These are phyloP conservation scores for Phytopythium vexans DNA, from an alignment of 352 stramenopile species.

Conservation along the genomic window DNA sequence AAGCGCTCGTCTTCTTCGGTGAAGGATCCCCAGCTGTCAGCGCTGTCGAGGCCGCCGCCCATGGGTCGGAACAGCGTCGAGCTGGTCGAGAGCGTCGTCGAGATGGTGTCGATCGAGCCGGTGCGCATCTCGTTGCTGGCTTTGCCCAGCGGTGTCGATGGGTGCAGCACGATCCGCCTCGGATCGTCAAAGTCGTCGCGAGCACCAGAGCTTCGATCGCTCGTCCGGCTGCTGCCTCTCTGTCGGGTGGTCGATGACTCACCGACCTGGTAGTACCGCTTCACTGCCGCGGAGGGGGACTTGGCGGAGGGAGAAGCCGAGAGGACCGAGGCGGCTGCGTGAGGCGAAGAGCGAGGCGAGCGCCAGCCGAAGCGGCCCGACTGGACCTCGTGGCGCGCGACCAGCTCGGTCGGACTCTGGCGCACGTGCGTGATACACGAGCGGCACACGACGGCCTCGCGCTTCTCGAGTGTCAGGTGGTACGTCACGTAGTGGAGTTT, in stretches of 20 bases:
- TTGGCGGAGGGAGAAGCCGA: conserved; percentile 1
- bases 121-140: conserved; percentile 2
- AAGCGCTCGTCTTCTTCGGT: conserved; percentile 7
- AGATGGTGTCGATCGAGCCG: conserved; percentile 5
- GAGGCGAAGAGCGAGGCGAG: not conserved
- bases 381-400: conserved; percentile 28
- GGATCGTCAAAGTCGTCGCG: not conserved
- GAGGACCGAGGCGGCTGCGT: too few species aligned
- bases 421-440: conserved; percentile 25
- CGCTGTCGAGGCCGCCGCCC: not conserved
- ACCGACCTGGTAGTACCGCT: not conserved
- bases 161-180: conserved; percentile 1
- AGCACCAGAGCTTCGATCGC: too few species aligned
- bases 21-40: conserved; percentile 7
- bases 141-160: conserved; percentile 3
- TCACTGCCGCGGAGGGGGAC: not conserved
- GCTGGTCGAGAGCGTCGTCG: conserved; percentile 2
- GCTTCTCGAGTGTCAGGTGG: conserved; percentile 23
- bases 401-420: conserved; percentile 15
- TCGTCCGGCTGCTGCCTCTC: too few species aligned
- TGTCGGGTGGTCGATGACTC: not conserved
- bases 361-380: conserved; percentile 13
- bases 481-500: conserved; percentile 28
- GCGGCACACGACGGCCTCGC: conserved; percentile 28
- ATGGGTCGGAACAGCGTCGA: conserved; percentile 4